Percentiles rank a stretch among this genome's conserved stretches.
These are phyloP conservation scores for Mrakia hoshinonis DNA, from an alignment of 768 basidiomycete genomes.

Conservation along the genomic window DNA sequence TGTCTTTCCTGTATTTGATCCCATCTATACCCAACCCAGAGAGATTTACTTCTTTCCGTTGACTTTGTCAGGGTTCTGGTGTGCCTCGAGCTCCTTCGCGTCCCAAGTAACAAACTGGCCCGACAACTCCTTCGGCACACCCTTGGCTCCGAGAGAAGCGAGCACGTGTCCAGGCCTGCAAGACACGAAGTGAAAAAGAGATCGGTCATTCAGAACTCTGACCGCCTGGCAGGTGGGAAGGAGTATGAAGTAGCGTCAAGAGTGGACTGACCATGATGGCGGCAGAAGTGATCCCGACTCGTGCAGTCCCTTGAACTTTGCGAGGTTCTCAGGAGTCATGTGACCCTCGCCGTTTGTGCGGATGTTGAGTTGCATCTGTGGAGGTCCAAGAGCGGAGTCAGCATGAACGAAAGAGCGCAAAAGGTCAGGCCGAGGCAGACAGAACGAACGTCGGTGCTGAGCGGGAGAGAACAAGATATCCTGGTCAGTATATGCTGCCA, in stretches of 20 bases:
- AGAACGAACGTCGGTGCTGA: conserved; percentile 15
- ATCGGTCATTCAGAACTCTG: neutral
- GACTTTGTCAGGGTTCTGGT: conserved; percentile 23
- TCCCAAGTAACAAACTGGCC: conserved; percentile 32
- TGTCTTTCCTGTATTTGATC: too few species aligned
- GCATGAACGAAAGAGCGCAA: neutral
- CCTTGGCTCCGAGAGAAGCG: conserved; percentile 28
- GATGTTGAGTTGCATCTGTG: conserved; percentile 31
- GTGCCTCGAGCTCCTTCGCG: conserved; percentile 24
- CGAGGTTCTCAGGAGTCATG: conserved; percentile 28
- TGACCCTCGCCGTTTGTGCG: conserved; percentile 14
- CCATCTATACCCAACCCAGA: neutral
- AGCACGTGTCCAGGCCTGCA: conserved; percentile 30
- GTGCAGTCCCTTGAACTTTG: conserved; percentile 28
- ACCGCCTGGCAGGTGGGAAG: neutral
- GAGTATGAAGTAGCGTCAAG: neutral
- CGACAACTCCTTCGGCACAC: conserved; percentile 1
- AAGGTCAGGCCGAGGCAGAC: neutral
- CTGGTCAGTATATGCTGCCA: too few species aligned
- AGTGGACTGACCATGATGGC: conserved; percentile 28
- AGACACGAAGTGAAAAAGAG: neutral
- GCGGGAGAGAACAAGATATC: neutral
- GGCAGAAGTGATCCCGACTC: conserved; percentile 27
- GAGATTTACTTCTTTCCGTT: neutral
- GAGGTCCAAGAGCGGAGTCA: neutral